Evolutionary conservation across 768 basidiomycete genomes (phyloP).

Genomic region (Russula olivacea): DNA sequence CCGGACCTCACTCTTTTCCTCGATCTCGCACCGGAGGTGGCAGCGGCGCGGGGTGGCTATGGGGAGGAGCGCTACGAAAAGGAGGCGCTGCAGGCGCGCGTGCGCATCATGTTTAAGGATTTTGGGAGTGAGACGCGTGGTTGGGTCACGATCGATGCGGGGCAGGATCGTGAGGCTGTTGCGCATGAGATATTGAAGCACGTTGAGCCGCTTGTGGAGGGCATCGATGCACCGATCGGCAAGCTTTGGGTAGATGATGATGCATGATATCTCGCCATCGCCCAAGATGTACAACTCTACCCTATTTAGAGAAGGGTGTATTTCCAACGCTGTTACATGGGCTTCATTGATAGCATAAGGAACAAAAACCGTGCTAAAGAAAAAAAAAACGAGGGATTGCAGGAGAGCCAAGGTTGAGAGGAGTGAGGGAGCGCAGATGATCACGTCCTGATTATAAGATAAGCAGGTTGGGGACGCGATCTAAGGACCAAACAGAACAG

Average conservation of each 20-base stretch:
- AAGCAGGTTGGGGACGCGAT: constrained; percentile 9
- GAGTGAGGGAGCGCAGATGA: constrained; percentile 6
- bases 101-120: constrained; percentile 51
- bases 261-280: background rate
- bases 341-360: constrained; percentile 21
- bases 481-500: constrained; percentile 4
- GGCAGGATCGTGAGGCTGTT: constrained; percentile 44
- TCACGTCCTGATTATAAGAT: constrained; percentile 18
- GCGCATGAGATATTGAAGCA: constrained; percentile 49
- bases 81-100: constrained; percentile 63
- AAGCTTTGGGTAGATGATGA: constrained; percentile 44
- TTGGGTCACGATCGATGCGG: constrained; percentile 61
- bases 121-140: constrained; percentile 38
- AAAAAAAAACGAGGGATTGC: constrained; percentile 9
- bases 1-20: constrained; percentile 90
- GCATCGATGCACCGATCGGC: constrained; percentile 39
- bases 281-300: background rate
- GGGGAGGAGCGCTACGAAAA: constrained; percentile 87
- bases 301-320: background rate
- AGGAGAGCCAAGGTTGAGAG: constrained; percentile 8
- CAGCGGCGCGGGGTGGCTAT: constrained; percentile 67
- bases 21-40: constrained; percentile 66
- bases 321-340: constrained; percentile 16
- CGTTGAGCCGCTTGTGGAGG: constrained; percentile 40
- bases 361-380: constrained; percentile 14